A percentile compares a stretch with the other conserved stretches of the same genome.
Evolutionary conservation across 495 filamentous ascomycete genomes (phyloP).

Genomic region (Paragyromitra xinjiangensis): DNA sequence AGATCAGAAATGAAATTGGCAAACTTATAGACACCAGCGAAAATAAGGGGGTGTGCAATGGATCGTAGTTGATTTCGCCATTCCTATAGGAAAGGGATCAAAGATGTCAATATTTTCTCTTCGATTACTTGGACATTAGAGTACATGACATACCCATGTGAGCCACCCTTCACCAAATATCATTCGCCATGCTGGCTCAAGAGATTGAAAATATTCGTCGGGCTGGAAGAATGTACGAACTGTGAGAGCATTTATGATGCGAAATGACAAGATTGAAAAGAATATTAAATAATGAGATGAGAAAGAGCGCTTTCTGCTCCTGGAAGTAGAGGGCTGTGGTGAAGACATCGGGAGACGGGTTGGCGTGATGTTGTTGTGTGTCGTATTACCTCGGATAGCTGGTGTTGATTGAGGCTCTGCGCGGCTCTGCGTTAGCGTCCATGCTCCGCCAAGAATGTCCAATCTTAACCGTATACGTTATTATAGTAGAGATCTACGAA

Average conservation of each 20-base stretch:
- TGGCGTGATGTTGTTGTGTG: slow-evolving; percentile 32
- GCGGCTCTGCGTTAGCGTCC: slow-evolving; percentile 18
- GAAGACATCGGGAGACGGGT: slow-evolving; percentile 24
- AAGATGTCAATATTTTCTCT: slow-evolving; percentile 14
- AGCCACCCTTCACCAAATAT: slow-evolving; percentile 94
- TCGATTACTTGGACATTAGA: neutral
- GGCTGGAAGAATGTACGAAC: slow-evolving; percentile 97
- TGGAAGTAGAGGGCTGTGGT: slow-evolving; percentile 20
- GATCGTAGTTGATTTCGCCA: slow-evolving; percentile 91
- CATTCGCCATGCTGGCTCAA: slow-evolving; percentile 93
- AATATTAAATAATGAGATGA: slow-evolving; percentile 61
- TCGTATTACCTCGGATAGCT: neutral
- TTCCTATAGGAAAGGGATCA: slow-evolving; percentile 69
- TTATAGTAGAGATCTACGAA: neutral
- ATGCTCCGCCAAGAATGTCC: neutral
- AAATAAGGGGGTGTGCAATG: slow-evolving; percentile 87
- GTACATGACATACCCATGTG: slow-evolving; percentile 79
- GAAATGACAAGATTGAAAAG: slow-evolving; percentile 74
- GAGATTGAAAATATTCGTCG: slow-evolving; percentile 97
- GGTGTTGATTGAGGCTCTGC: slow-evolving; percentile 30
- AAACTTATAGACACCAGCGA: slow-evolving; percentile 77
- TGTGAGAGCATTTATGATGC: slow-evolving; percentile 83
- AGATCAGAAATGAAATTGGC: slow-evolving; percentile 64
- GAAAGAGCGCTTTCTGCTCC: slow-evolving; percentile 37
- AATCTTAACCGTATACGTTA: neutral